Base-by-base conservation (phyloP, 768 basidiomycete species). In the Suillus subalutaceus region DNA sequence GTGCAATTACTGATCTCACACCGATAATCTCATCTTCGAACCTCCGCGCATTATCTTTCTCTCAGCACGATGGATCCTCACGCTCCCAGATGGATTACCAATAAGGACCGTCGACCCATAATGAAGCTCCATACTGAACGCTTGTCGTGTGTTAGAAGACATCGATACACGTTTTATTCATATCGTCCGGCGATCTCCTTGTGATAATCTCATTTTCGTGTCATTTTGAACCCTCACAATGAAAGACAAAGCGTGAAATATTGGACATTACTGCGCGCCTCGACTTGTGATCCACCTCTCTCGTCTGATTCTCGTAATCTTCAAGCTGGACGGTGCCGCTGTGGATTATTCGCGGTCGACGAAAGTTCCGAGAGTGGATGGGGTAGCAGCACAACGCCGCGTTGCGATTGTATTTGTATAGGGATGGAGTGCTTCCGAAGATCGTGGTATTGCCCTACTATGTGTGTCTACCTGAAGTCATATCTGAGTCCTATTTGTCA, bases 21-120 rank as follows among this genome's bases (percentile, higher is more conserved):
- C 23, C 6, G 58, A 60, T 60, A 60, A 60, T 41, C 40, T 30
- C 26, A 60, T 41, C 40, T 30, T 60, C 58, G 18, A 43, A 43
- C 58, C 40, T 41, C 58, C 26, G 58, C 58, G 35, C 40, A 43
- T 20, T 41, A 60, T 60, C 58, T 41, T 18, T 20, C 10, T 41
- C 10, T 41, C 58, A 10, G 18, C 58, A 60, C 58, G 58, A 60
- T 60, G 58, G 58, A 60, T 60, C 58, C 58, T 60, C 40, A 40
- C 58, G 40, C 18, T 41, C 4, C 16, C 41, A 26, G 57, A 40
- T 59, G 40, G 40, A 30, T 60, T 60, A 16, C 58, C 23, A 58
- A 59, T 9, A 4, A 32, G 30, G 38, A 40, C 38, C 40, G 30
- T 60, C 40, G 3, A 43, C 18, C 26, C 23, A 60, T 18, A 30